These are phyloP conservation scores for Rhododendron ferrugineum DNA, from an alignment of 148 eudicot genomes.

Conservation along the genomic window DNA sequence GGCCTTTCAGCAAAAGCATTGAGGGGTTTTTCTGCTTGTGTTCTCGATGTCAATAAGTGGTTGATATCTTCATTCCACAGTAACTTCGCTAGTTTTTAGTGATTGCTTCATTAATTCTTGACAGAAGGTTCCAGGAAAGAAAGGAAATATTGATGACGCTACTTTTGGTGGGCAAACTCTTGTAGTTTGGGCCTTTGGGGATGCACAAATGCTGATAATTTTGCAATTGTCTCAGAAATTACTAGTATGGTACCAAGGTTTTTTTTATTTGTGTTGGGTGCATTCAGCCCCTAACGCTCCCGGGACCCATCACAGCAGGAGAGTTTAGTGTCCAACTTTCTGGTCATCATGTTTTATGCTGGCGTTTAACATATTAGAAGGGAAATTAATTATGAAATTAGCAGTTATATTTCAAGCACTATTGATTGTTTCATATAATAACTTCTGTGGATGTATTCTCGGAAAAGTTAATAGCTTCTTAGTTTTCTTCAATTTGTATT, in stretches of 20 bases:
- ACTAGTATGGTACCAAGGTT: not conserved
- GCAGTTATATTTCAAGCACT: not conserved
- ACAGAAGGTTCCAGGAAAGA: not conserved
- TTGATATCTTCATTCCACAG: not conserved
- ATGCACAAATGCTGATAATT: not conserved
- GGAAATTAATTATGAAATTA: not conserved
- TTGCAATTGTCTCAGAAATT: not conserved
- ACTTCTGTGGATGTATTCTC: not conserved
- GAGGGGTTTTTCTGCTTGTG: not conserved
- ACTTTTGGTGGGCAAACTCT: not conserved
- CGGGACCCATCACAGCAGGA: not conserved
- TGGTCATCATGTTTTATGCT: not conserved
- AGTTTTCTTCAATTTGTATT: slow-evolving; percentile 28
- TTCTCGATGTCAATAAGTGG: not conserved
- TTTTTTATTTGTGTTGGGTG: not conserved
- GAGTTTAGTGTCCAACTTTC: not conserved
- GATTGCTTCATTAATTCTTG: slow-evolving; percentile 1
- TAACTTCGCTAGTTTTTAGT: not conserved
- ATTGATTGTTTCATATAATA: not conserved
- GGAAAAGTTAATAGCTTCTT: slow-evolving; percentile 16
- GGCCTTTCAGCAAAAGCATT: not conserved
- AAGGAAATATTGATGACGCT: not conserved
- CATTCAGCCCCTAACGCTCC: not conserved
- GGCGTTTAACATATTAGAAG: not conserved
- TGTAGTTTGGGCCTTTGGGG: not conserved